Evolutionary conservation across 2,329 filamentous ascomycete species (phyloP), one percentile per base, ranked within the genome.

Genomic region (Hortaea werneckii): DNA sequence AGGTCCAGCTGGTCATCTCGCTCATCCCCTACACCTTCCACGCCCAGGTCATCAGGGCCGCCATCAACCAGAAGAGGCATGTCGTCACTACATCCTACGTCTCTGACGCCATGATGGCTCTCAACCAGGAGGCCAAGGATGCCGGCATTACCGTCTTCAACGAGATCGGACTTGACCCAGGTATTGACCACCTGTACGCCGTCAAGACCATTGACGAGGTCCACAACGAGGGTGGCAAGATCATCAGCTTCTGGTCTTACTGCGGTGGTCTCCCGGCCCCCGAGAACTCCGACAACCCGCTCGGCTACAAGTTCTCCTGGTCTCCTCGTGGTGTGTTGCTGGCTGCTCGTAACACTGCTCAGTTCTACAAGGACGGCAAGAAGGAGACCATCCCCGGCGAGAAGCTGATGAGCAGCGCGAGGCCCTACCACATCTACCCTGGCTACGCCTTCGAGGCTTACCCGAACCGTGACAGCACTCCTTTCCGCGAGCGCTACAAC

Each of bases 61-160:
- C 88, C 53, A 95, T 96, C 70, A 79, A 83, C 61, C 78, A 83
- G 61, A 95, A 95, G 85, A 95, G 90, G 78, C 74, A 96, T 73
- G 88, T 96, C 50, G 89, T 96, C 62, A 95, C 90, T 48, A 95
- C 90, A 29, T 87, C 81, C 54, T 96, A 96, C 64, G 85, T 95
- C 52, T 94, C 86, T 4, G 87, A 87, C 3, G 86, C 87, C 54
- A 95, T 95, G 88, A 69, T 83, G 71, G 90, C 89, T 73, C 80
- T 96, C 42, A 84, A 95, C 60, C 74, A 81, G 58, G 73, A 83
- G 58, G 80, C 78, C 65, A 94, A 95, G 76, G 85, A 83, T 52
- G 90, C 90, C 12, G 89, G 88, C 50, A 95, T 95, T 64, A 94
- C 87, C 8, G 89, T 95, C 64, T 89, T 95, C 85, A 95, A 96